Percentiles rank a stretch among this genome's conserved stretches.
Conservation (phyloP, 164 flowering plant species). For the Liquidambar formosana region DNA sequence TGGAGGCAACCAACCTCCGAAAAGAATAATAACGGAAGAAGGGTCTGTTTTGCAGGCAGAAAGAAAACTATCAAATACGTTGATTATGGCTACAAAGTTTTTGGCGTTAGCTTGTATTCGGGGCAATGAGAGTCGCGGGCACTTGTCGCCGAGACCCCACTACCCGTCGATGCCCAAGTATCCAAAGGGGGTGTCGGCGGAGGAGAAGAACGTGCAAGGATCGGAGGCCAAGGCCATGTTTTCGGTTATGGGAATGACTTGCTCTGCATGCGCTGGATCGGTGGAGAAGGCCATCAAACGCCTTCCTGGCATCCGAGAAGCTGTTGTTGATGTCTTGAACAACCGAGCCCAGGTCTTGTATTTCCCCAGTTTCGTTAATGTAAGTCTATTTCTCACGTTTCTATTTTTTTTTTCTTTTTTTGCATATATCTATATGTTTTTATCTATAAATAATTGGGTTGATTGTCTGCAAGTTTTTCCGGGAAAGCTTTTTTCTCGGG, state of each 20-base stretch:
- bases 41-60: not conserved
- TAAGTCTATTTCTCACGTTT: slow-evolving; percentile 28
- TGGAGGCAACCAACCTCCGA: too few relatives aligned
- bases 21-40: too few relatives aligned
- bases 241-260: slow-evolving; percentile 77
- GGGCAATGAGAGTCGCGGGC: slow-evolving; percentile 34
- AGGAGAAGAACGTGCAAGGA: slow-evolving; percentile 25
- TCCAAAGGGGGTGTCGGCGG: slow-evolving; percentile 44
- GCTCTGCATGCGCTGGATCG: slow-evolving; percentile 87
- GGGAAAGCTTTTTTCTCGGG: not conserved
- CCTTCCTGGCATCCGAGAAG: slow-evolving; percentile 77
- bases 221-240: slow-evolving; percentile 47
- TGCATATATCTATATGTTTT: too few relatives aligned
- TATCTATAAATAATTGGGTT: not conserved
- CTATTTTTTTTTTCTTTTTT: not conserved
- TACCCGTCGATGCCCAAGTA: slow-evolving; percentile 74
- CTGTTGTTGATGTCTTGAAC: slow-evolving; percentile 73
- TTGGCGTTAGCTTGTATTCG: slow-evolving; percentile 50
- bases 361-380: slow-evolving; percentile 62
- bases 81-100: slow-evolving; percentile 50
- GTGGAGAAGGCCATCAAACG: slow-evolving; percentile 82
- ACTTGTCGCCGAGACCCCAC: slow-evolving; percentile 48
- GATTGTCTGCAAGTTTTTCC: not conserved
- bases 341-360: slow-evolving; percentile 67
- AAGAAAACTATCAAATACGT: not conserved